Base-by-base conservation (phyloP, 805 yeast genomes). In the Wickerhamiella bombiphila region DNA sequence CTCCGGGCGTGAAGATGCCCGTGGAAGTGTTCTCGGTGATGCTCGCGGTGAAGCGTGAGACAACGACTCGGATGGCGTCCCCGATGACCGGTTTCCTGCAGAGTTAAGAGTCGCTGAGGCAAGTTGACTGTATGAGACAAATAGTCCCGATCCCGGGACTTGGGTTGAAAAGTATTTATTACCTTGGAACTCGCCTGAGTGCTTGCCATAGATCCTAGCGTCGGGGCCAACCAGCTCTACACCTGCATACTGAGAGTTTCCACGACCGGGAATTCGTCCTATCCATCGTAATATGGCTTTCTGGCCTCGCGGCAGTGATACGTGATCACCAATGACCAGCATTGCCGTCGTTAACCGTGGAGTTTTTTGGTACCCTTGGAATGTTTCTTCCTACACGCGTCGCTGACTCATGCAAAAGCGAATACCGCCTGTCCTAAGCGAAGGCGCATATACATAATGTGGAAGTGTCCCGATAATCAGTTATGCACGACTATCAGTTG, bases 111-210 rank as follows among this genome's bases (percentile, higher is more conserved):
- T 42, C 5, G 50, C 46, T 25, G 47, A 40, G 15, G 48, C 48
- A 34, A 58, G 51, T 38, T 57, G 56, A 21, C 56, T 40, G 35
- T 48, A 55, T 5, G 59, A 42, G n/a, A 86, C 64, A 50, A 86
- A 86, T 21, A 86, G 57, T 0, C 96, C 96, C 15, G 83, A 65
- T 40, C 69, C 69, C 0, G 85, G 79, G 25, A 52, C 58, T 4
- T 63, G 58, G 0, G 86, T 81, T 3, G 63, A 61, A 52, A 86
- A 86, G 54, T 85, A 85, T 38, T 63, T 63, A 29, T 42, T 43
- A 24, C 93, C 94, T 40, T 76, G 70, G 32, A 75, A 83, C 30
- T 70, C 68, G n/a, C 98, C 98, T 38, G 73, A 70, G 52, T 88
- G 91, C 56, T 82, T 80, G 17, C 98, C 98, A 4, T 62, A 53